phyloP scores from a whole-genome alignment of 495 filamentous ascomycete genomes.

The Schizothecium vesticola region DNA sequence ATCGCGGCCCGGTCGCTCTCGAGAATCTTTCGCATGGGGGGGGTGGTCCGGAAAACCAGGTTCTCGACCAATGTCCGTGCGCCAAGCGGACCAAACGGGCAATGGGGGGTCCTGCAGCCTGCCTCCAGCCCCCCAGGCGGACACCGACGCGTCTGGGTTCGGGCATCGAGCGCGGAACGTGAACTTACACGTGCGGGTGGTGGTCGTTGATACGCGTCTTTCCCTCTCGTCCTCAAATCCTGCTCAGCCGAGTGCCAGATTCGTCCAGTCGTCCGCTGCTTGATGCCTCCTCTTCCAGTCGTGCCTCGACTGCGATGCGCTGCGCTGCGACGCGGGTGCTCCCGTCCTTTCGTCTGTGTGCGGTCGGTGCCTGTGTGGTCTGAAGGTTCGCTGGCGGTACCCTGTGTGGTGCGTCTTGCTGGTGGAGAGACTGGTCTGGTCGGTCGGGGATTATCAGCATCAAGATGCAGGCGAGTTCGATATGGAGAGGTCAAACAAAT shows the following conservation, averaged over 20 bases:
- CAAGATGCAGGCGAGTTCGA: neutral
- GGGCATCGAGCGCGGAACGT: constrained; percentile 2
- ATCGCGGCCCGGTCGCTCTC: constrained; percentile 18
- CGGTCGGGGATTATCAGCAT: constrained; percentile 1
- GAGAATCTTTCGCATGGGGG: constrained; percentile 12
- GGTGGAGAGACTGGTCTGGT: neutral
- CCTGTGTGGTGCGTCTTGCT: neutral
- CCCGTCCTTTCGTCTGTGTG: neutral
- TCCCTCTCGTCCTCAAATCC: neutral
- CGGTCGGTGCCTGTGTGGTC: neutral
- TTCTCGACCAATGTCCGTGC: constrained; percentile 23
- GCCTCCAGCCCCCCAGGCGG: neutral
- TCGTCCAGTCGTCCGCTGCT: neutral
- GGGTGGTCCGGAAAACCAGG: constrained; percentile 21
- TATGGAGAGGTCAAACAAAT: constrained; percentile 6
- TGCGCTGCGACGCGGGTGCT: neutral
- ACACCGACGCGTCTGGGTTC: constrained; percentile 8
- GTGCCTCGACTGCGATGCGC: neutral
- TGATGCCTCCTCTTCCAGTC: constrained; percentile 1
- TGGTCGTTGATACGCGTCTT: neutral
- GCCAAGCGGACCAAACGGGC: constrained; percentile 7
- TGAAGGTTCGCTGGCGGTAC: neutral
- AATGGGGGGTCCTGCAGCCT: constrained; percentile 5
- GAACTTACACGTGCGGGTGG: constrained; percentile 7
- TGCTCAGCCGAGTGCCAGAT: neutral